Conservation (phyloP, 2,329 filamentous ascomycete species). For the Venturia pyrina region DNA sequence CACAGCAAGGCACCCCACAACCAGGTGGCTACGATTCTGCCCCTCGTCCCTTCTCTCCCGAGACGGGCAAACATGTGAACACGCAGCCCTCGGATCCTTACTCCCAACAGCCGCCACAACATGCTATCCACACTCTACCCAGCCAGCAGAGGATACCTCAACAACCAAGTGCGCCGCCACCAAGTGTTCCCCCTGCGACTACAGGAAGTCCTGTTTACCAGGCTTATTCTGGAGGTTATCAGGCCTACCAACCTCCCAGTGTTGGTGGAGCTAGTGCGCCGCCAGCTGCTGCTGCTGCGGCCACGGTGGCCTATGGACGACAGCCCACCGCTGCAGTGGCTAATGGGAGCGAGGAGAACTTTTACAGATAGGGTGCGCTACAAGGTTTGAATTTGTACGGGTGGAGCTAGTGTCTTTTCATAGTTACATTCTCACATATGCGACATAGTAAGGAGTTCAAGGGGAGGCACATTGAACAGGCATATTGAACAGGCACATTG, state of each 20-base stretch:
- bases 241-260: background rate
- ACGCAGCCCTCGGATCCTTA: conserved; percentile 5
- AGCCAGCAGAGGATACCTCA: conserved; percentile 8
- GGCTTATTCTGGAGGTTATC: background rate
- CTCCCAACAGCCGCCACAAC: background rate
- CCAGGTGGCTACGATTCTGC: background rate
- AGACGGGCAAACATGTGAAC: background rate
- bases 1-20: conserved; percentile 14
- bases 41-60: background rate
- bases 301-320: background rate
- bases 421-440: background rate
- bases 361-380: background rate
- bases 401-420: background rate
- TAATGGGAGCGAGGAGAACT: conserved; percentile 5
- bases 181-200: background rate
- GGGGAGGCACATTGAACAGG: background rate
- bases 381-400: background rate
- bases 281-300: conserved; percentile 1
- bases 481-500: background rate
- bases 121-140: conserved; percentile 6
- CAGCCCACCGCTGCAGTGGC: background rate
- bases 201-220: conserved; percentile 3
- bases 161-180: background rate
- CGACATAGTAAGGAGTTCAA: conserved; percentile 2
- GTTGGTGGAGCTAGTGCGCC: background rate